Evolutionary conservation across 306 rosid species (phyloP), one percentile per base, ranked within the genome.

Genomic region (Canavalia ensiformis): DNA sequence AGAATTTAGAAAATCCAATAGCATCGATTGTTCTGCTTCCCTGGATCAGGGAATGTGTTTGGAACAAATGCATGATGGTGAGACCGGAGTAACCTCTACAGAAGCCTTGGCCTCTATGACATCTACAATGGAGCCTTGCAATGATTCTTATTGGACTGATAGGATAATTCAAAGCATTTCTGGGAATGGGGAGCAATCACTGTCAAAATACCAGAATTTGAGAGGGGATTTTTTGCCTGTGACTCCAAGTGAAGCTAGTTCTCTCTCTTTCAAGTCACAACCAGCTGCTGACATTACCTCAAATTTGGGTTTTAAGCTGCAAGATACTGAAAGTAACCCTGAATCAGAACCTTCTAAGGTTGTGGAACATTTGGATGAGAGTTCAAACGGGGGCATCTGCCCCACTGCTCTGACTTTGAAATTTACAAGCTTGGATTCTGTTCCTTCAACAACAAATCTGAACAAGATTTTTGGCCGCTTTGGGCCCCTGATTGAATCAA

Each of bases 361-460:
- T 31, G 75, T 35, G 33, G 63, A 30, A 60, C 62, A 68, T 68
- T 68, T 46, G 80, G 88, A 51, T 31, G 88, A 84, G 80, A 84
- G 72, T 75, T 55, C 71, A 34, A 30, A 39, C 51, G 86, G 81
- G 55, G 88, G 76, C 33, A 4, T 55, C 74, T 78, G 77, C 56
- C 94, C 92, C 0, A 86, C 97, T 4, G 92, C 97, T 34, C 84
- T 93, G 70, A 86, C 90, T 81, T 85, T 95, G 73, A 90, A 89
- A 81, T 95, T 95, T 49, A 78, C 89, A 44, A 86, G 68, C 82
- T 75, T 82, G 50, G 86, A 88, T 68, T 88, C 93, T 9, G 85
- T 90, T 60, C 97, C 94, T 81, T 87, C 97, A 10, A 78, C 81
- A 78, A 13, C 72, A 42, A 76, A 87, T 76, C 92, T 95, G 72